Percentiles rank a stretch among this genome's conserved stretches.
Conservation (phyloP, 1,139 yeast species). For the Suhomyces ambrosiae region DNA sequence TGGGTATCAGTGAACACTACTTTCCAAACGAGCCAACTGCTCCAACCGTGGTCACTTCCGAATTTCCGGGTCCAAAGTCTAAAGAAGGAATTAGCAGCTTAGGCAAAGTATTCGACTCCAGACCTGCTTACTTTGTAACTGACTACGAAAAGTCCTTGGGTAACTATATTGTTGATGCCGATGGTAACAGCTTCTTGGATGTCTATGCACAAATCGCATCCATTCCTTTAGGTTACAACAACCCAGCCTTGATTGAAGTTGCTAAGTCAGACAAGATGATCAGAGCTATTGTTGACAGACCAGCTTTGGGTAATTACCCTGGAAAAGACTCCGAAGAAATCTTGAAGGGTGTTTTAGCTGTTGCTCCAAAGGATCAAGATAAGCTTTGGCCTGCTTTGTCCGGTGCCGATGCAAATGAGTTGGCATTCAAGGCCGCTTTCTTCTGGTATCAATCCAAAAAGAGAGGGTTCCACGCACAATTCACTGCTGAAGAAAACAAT, state of each 20-base stretch:
- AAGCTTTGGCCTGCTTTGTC: conserved; percentile 75
- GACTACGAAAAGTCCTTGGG: conserved; percentile 71
- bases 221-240: conserved; percentile 77
- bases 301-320: conserved; percentile 79
- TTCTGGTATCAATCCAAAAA: conserved; percentile 68
- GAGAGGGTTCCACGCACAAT: conserved; percentile 53
- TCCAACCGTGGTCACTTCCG: conserved; percentile 53
- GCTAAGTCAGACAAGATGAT: conserved; percentile 68
- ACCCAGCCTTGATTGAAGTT: conserved; percentile 63
- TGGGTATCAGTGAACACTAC: conserved; percentile 53
- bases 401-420: conserved; percentile 84
- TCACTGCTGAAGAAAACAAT: conserved; percentile 59
- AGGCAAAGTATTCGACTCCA: conserved; percentile 59
- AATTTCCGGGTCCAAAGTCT: conserved; percentile 68
- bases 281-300: conserved; percentile 71
- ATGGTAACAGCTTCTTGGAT: conserved; percentile 68
- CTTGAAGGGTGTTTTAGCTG: conserved; percentile 56
- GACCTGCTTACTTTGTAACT: conserved; percentile 67
- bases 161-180: conserved; percentile 71
- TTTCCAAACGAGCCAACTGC: conserved; percentile 68
- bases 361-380: conserved; percentile 72
- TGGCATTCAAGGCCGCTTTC: conserved; percentile 83
- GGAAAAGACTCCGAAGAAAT: conserved; percentile 61
- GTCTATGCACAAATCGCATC: conserved; percentile 80
- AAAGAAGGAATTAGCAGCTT: conserved; percentile 48